Base-by-base conservation (phyloP, 73 alveolate genomes). In the Paramecium tetraurelia region DNA sequence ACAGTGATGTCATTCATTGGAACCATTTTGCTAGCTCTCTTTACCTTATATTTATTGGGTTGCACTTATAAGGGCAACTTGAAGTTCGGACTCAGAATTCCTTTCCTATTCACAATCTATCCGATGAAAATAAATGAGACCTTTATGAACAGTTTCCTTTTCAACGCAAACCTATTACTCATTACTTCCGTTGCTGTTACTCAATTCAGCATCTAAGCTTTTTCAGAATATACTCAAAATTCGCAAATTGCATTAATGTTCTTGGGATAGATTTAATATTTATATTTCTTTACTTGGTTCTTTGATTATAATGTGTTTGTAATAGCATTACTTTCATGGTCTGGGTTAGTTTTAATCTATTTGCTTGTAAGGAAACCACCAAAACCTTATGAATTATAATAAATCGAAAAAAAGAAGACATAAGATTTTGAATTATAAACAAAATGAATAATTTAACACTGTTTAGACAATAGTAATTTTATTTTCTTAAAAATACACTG, bases 51-150 rank as follows among this genome's bases (percentile, higher is more conserved):
- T 88, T 80, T 95, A 59, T 90, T 95, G 75, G 94, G 93, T 70
- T 94, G 97, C 75, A 94, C 95, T 46, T 94, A 94, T n/a, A 95
- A 95, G 87, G 98, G 98, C 1, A 95, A 95, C 85, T 84, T 95
- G 29, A 86, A 94, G 85, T 94, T 94, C 41, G 98, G 98, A 24
- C 93, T 95, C 21, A 94, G 97, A 94, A 59, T 95, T 83, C 94
- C 96, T 59, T 94, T 93, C 83, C 92, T 94, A 27, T 93, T 93
- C 93, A 59, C 95, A 7, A 94, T 95, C 16, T 93, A 95, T 75
- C 98, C 98, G 1, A 95, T 95, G 98, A 92, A 95, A 85, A 92
- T 92, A 86, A 94, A 95, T 58, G 96, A 94, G 86, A 95, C 98
- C 7, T 95, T 92, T 86, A 95, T 95, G 98, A 92, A 94, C 77